Evolutionary conservation across 2,329 filamentous ascomycete species (phyloP), one percentile per base, ranked within the genome.

Genomic region (Ceratocystis cubensis): DNA sequence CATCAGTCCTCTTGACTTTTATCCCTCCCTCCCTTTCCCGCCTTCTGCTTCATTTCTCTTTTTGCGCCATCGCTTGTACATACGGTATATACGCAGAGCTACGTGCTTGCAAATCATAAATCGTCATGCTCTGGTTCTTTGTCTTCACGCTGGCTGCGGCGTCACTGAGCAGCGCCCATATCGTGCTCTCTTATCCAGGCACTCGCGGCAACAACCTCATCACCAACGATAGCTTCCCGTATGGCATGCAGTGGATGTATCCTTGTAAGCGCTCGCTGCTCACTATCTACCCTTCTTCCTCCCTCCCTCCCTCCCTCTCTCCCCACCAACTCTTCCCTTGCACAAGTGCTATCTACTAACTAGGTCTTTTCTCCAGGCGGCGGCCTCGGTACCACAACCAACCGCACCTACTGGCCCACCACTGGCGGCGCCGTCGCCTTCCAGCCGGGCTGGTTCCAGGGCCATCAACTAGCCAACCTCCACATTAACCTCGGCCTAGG

Each of bases 371-470:
- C 72, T 20, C 10, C 72, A 96, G 93, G 93, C 74, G 94, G 94
- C 67, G 94, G 94, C 69, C 85, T 93, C 78, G 79, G 80, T 61
- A 82, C 84, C 46, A 88, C 89, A 0, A 81, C 77, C 57, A 97
- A 99, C 78, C 86, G 93, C 69, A 96, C 94, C 15, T 89, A 88
- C 78, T 97, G 94, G 94, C 92, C 94, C 17, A 82, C 91, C 63
- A 84, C 78, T 37, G 94, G 94, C 71, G 94, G 94, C 69, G 91
- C 91, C n/a, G 73, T 99, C 69, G 83, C 91, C 63, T 82, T 96
- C 72, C 93, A 97, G 74, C 94, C 94, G 0, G 94, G 93, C 72
- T 97, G 94, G 94, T 96, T 96, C 79, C 85, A 87, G 67, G 94
- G 94, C 70, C 94, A 97, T 75, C 75, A 83, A 45, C 87, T 84